Base-by-base conservation (phyloP, 495 filamentous ascomycete species). In the Penicillium macrosclerotiorum region DNA sequence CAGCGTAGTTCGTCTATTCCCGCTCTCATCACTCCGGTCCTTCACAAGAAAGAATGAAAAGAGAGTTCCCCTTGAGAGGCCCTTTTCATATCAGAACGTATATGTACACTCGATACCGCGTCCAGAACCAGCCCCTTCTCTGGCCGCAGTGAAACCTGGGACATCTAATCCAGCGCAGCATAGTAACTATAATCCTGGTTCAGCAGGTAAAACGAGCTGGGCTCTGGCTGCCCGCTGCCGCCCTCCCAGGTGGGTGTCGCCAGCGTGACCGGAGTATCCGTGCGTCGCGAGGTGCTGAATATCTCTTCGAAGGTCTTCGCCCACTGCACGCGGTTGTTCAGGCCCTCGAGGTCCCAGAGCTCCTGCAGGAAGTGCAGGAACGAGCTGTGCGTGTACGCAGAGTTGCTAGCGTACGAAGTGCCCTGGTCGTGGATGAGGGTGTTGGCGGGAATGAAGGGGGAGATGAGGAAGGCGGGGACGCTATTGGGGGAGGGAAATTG, bases 401-500 rank as follows among this genome's bases (percentile, higher is more conserved):
- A 59, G 46, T 77, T 62, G 3, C 62, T 48, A 32, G 63, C 61
- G 45, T 72, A 67, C 29, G 47, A 54, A 19, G 65, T 64, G 6
- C 74, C 65, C 40, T 71, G 47, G 45, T 70, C 59, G 40, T 65
- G 64, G 42, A 77, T 65, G 30, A 69, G 56, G 26, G 48, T 48
- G 50, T 70, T 73, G 7, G 65, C 60, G 18, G 54, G 39, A 14
- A 74, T 56, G 49, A 56, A 75, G 5, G 71, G 72, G 7, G 69
- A 74, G 51, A 75, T 72, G 0, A 74, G 48, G 41, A 75, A 62
- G 3, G 72, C 70, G 3, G 73, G 71, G 17, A 75, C 64, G 25
- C 62, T 68, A 35, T 12, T 16, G n/a, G 3, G 8, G 23, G 14
- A 11, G 3, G 34, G 37, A 16, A 37, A 17, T 12, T 18, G 3